A percentile compares a stretch with the other conserved stretches of the same genome.
Conservation (phyloP, 768 basidiomycete species). For the Tylopilus intermedius region DNA sequence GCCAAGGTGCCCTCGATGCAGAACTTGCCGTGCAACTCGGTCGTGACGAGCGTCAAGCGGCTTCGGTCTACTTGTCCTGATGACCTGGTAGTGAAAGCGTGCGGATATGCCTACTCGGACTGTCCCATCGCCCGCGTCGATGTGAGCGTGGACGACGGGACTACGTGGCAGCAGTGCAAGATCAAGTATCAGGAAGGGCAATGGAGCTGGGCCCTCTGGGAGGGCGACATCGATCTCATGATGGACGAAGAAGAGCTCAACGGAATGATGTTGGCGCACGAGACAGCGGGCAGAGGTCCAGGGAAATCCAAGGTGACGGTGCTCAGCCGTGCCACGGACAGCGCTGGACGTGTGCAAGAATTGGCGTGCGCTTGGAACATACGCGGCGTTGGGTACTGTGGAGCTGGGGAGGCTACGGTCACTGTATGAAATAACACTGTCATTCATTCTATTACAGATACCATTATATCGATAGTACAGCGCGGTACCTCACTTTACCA, state of each 20-base stretch:
- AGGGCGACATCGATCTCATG: conserved; percentile 38
- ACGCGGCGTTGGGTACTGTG: conserved; percentile 51
- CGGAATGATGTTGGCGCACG: not conserved
- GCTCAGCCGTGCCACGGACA: conserved; percentile 50
- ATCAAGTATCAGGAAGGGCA: conserved; percentile 57
- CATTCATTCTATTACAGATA: not conserved
- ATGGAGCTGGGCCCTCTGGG: conserved; percentile 79
- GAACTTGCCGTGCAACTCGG: conserved; percentile 56
- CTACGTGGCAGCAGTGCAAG: conserved; percentile 44
- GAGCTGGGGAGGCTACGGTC: conserved; percentile 24
- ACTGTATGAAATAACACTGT: not conserved
- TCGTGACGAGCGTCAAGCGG: conserved; percentile 35
- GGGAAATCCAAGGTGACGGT: conserved; percentile 20
- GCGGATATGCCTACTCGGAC: conserved; percentile 53
- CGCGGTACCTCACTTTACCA: conserved; percentile 21
- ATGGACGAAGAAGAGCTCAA: conserved; percentile 22
- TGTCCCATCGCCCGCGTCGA: conserved; percentile 48
- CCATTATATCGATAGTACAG: no score
- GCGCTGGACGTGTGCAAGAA: conserved; percentile 44
- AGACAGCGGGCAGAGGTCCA: conserved; percentile 7
- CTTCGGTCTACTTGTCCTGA: conserved; percentile 13
- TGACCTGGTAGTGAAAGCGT: conserved; percentile 30
- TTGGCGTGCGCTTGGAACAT: conserved; percentile 57
- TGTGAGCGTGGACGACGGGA: conserved; percentile 48
- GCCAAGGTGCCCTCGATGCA: conserved; percentile 55